Conservation (phyloP, 169 alveolate genomes). For the Plasmodium yoelii region DNA sequence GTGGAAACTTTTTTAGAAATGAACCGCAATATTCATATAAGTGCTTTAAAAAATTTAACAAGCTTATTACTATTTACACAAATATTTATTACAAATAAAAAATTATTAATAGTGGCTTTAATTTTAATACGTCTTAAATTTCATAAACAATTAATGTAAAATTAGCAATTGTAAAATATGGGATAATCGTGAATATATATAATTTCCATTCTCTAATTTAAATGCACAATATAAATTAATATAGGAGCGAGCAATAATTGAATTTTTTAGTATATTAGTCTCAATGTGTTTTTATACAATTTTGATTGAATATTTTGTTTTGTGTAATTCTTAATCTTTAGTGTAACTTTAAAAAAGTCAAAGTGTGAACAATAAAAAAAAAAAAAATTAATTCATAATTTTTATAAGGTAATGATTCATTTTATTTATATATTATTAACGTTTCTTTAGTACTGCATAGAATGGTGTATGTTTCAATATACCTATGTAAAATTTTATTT, state of each 20-base stretch:
- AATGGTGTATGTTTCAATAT: no score
- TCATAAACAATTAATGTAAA: conserved; percentile 16
- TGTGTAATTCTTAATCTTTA: no score
- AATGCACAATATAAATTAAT: conserved; percentile 4
- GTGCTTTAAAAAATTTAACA: conserved; percentile 7
- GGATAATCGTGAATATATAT: conserved; percentile 5
- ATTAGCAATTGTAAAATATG: conserved; percentile 8
- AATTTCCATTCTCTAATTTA: conserved; percentile 34
- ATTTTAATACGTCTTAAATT: not conserved
- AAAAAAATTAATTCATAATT: no score
- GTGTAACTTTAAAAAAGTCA: no score
- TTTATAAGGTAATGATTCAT: no score
- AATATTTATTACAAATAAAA: not conserved
- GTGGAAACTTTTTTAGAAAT: conserved; percentile 13
- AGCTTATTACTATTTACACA: conserved; percentile 4
- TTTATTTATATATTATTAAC: no score
- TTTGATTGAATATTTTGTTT: no score
- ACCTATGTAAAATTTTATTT: no score
- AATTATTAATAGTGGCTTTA: conserved; percentile 10
- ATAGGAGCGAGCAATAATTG: not conserved
- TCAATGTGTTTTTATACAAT: no score
- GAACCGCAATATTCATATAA: not conserved
- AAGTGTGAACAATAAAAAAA: no score
- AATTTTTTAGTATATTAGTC: not conserved
- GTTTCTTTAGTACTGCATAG: no score